Percentiles rank a stretch among this genome's conserved stretches.
phyloP scores from a whole-genome alignment of 106 monocot genomes.

The Acanthochlamys bracteata region DNA sequence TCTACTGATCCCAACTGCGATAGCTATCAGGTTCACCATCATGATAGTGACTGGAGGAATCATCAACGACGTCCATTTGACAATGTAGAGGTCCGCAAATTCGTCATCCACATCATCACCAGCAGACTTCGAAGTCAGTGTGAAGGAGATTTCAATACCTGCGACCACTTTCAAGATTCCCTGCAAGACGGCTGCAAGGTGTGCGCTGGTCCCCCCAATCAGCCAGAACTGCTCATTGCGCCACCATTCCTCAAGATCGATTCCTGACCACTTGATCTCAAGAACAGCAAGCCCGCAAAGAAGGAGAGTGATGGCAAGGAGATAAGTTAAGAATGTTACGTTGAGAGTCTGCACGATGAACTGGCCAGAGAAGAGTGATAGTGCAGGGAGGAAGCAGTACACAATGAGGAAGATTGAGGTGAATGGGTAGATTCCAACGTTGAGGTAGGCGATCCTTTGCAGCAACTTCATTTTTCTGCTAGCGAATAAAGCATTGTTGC shows the following conservation, averaged over 20 bases:
- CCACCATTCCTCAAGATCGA: slow-evolving; percentile 75
- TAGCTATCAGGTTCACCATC: slow-evolving; percentile 64
- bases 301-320: slow-evolving; percentile 48
- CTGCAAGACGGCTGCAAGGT: slow-evolving; percentile 63
- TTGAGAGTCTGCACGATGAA: slow-evolving; percentile 58
- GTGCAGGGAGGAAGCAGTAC: slow-evolving; percentile 75
- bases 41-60: slow-evolving; percentile 70
- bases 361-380: slow-evolving; percentile 73
- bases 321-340: slow-evolving; percentile 57
- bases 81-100: slow-evolving; percentile 83
- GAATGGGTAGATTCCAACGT: slow-evolving; percentile 84
- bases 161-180: slow-evolving; percentile 82
- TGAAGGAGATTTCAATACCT: slow-evolving; percentile 98
- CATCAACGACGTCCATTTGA: slow-evolving; percentile 95
- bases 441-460: slow-evolving; percentile 75
- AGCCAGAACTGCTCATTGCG: slow-evolving; percentile 95
- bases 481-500: slow-evolving; percentile 66
- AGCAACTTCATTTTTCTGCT: slow-evolving; percentile 54
- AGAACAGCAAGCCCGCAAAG: slow-evolving; percentile 49
- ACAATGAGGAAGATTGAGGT: slow-evolving; percentile 77
- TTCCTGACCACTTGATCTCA: slow-evolving; percentile 71
- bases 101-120: slow-evolving; percentile 91
- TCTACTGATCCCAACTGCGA: slow-evolving; percentile 48
- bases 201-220: slow-evolving; percentile 76
- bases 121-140: slow-evolving; percentile 82